Base-by-base conservation (phyloP, 2,329 filamentous ascomycete genomes). In the Lasiodiplodia gonubiensis region DNA sequence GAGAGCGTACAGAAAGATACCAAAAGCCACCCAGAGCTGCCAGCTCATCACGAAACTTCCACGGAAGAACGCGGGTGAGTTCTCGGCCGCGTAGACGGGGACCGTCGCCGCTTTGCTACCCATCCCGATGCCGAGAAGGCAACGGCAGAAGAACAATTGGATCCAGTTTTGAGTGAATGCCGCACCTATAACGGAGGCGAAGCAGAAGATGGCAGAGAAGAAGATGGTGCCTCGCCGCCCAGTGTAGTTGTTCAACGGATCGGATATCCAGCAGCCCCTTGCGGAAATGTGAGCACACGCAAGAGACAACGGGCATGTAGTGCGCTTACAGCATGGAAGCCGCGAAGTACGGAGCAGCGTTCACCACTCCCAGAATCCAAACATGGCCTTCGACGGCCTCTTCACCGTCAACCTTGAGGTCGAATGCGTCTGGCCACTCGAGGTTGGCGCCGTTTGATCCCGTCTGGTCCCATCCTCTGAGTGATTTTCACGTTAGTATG, bases 11-110 rank as follows among this genome's bases (percentile, higher is more conserved):
- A 67, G 23, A 14, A 67, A 67, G 5, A 61, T 67, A 10, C 65
- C 65, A 11, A 67, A 61, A 7, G 65, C 65, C 8, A 67, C 65
- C 65, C 65, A 67, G 76, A 90, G 82, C 78, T 94, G 90, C 91
- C 92, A 94, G 70, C 88, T 89, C 91, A 94, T 94, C 70, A 94
- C 91, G 18, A 95, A 83, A 11, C 90, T 91, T 70, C 91, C 90
- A 74, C 91, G 87, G 66, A 93, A 89, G 11, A 80, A 77, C 1
- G 90, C 88, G 0, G 91, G 91, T 0, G 89, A 86, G 67, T 88
- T 91, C 77, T 94, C 91, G 2, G 91, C 91, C 0, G 90, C 89
- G 72, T 92, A 94, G 30, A 94, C 89, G 0, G 92, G 91, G 1
- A 92, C 90, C 0, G 90, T 92, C 0, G 89, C 88, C 21, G 88